Conservation (phyloP, 73 alveolate species). For the Tetrahymena malaccensis region DNA sequence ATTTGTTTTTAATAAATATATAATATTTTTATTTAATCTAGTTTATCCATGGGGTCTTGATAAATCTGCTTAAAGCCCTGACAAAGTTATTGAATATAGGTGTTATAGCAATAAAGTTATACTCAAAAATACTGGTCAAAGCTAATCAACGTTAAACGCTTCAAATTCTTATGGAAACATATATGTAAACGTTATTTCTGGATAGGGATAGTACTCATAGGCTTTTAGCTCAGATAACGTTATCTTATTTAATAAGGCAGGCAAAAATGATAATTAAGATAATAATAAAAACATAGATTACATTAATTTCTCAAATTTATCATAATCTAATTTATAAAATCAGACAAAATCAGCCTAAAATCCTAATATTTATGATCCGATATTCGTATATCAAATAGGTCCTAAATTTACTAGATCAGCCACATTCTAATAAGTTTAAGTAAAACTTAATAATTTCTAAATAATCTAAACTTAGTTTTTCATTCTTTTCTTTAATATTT, state of each 20-base stretch:
- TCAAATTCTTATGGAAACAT: slow-evolving; percentile 10
- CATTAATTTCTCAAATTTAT: background rate
- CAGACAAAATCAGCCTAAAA: slow-evolving; percentile 15
- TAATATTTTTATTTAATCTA: background rate
- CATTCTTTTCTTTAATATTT: too few relatives aligned
- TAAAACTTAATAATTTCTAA: background rate
- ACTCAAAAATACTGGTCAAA: background rate
- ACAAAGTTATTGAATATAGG: background rate
- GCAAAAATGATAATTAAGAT: background rate
- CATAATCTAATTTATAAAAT: slow-evolving; percentile 2
- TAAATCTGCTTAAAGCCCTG: background rate
- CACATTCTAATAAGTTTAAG: slow-evolving; percentile 17
- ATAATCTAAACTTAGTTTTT: too few relatives aligned
- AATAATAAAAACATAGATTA: slow-evolving; percentile 12
- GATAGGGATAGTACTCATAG: background rate
- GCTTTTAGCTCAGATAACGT: background rate
- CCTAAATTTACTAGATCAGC: slow-evolving; percentile 29
- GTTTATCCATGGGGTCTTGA: background rate
- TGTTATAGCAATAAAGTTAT: background rate
- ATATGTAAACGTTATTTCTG: slow-evolving; percentile 5
- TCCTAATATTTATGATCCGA: slow-evolving; percentile 39
- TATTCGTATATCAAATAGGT: slow-evolving; percentile 14
- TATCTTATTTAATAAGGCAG: background rate
- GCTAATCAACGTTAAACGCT: background rate
- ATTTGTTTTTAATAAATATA: background rate